Evolutionary conservation across 306 rosid species (phyloP), one percentile per base, ranked within the genome.

Genomic region (Albizia julibrissin): DNA sequence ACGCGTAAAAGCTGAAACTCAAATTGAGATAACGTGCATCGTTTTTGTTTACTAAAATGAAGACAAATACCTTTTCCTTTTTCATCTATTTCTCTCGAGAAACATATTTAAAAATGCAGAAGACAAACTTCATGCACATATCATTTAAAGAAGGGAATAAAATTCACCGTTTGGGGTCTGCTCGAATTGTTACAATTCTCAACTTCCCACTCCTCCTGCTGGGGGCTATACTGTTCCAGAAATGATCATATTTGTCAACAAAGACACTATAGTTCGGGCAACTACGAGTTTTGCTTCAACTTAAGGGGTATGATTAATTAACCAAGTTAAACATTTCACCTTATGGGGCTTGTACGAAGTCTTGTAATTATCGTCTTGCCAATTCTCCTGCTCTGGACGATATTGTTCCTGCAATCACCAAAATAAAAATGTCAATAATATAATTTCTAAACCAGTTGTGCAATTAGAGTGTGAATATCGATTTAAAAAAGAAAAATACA

Each of bases 301-400:
- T 21, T 24, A 76, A 26, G 22, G 39, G 40, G 31, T 26, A 56
- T 54, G 42, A 1, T 3, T 10, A 40, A 26, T 37, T 18, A 7
- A 75, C 43, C 44, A 42, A 43, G 16, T 10, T 16, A 5, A 59
- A 39, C 2, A 71, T 11, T 19, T 47, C 58, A 87, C 90, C 90
- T 81, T 84, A 9, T 76, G 54, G 37, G 76, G 80, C 68, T 56
- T 75, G 22, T 70, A 72, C 58, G 64, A 67, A 54, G 56, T 26
- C 69, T 56, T 75, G 70, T 44, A 65, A 29, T 33, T 37, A 24
- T 81, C 72, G 10, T 82, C 78, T 79, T 87, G 74, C 7, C 18
- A 44, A n/a, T 84, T 74, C 43, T 84, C 29, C 79, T 74, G 75
- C 62, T 81, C 79, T 15, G 77, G 80, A 81, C 65, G 89, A 54